These are phyloP conservation scores for Geranomyces variabilis DNA, from an alignment of 192 early-diverging fungal genomes.

Conservation along the genomic window DNA sequence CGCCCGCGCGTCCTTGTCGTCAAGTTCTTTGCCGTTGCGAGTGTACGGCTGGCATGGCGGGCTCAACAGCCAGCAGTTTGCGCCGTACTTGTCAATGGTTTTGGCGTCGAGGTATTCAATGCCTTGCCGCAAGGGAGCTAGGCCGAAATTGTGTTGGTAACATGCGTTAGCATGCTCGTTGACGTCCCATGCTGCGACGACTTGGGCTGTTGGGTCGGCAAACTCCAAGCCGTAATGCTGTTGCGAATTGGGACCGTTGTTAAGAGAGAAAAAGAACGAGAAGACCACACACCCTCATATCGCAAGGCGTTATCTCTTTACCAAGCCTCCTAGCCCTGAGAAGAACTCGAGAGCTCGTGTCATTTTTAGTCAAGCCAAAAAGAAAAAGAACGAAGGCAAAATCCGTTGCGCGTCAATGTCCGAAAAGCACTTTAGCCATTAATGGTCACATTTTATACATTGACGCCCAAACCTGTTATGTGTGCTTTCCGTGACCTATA, in stretches of 20 bases:
- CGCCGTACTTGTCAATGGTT: constrained; percentile 63
- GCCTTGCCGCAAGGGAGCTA: constrained; percentile 41
- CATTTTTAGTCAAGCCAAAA: no score
- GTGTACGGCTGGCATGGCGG: constrained; percentile 86
- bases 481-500: no score
- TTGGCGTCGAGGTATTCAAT: constrained; percentile 55
- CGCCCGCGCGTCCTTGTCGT: constrained; percentile 56
- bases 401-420: no score
- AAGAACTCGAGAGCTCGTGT: constrained; percentile 67
- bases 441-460: no score
- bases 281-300: neutral
- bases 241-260: neutral
- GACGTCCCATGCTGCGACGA: constrained; percentile 93
- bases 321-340: constrained; percentile 69
- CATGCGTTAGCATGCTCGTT: constrained; percentile 82
- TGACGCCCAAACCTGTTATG: no score
- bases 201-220: constrained; percentile 60
- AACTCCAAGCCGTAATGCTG: constrained; percentile 65
- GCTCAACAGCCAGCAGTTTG: constrained; percentile 85
- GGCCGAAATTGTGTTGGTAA: constrained; percentile 53
- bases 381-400: no score
- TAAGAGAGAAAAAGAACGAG: neutral
- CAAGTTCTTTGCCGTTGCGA: constrained; percentile 70
- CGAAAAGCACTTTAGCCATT: no score
- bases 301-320: constrained; percentile 3